Evolutionary conservation across 2,329 filamentous ascomycete genomes (phyloP).

Genomic region (Coniochaeta sp.): DNA sequence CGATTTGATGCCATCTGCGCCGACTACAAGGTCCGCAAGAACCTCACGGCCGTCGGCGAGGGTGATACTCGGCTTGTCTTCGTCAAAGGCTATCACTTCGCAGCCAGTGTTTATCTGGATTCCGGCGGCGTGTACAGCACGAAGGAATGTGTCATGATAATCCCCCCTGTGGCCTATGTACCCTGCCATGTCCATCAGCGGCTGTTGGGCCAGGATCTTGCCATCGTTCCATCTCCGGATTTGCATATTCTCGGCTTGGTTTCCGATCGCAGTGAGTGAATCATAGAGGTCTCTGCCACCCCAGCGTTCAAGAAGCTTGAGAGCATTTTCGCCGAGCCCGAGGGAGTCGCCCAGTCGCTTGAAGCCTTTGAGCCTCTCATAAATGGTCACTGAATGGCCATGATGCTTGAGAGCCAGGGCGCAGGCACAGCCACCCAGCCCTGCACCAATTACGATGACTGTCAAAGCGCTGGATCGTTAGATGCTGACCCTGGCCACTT

Average conservation of each 20-base stretch:
- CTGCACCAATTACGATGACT: conserved; percentile 43
- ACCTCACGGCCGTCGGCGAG: conserved; percentile 28
- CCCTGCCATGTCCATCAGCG: conserved; percentile 43
- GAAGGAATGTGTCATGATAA: conserved; percentile 34
- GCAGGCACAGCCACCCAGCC: conserved; percentile 39
- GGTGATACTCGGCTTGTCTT: conserved; percentile 23
- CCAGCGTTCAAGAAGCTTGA: conserved; percentile 37
- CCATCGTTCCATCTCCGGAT: conserved; percentile 40
- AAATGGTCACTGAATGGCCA: conserved; percentile 33
- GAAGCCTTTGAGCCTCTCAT: conserved; percentile 36
- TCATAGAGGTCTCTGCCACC: conserved; percentile 28
- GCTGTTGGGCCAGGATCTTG: conserved; percentile 36
- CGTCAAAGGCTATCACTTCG: conserved; percentile 30
- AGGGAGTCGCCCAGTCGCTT: conserved; percentile 36
- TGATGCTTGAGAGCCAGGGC: conserved; percentile 40
- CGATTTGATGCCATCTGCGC: conserved; percentile 45
- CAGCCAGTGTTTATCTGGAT: conserved; percentile 32
- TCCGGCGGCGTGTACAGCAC: conserved; percentile 28
- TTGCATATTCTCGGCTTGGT: conserved; percentile 38
- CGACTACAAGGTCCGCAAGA: conserved; percentile 40
- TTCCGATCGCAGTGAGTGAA: conserved; percentile 34
- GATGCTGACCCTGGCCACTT: not conserved
- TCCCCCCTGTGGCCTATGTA: conserved; percentile 37
- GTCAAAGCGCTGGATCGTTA: not conserved
- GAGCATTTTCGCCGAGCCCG: conserved; percentile 38